Conservation (phyloP, 257 asterid species). For the Fraxinus pennsylvanica region DNA sequence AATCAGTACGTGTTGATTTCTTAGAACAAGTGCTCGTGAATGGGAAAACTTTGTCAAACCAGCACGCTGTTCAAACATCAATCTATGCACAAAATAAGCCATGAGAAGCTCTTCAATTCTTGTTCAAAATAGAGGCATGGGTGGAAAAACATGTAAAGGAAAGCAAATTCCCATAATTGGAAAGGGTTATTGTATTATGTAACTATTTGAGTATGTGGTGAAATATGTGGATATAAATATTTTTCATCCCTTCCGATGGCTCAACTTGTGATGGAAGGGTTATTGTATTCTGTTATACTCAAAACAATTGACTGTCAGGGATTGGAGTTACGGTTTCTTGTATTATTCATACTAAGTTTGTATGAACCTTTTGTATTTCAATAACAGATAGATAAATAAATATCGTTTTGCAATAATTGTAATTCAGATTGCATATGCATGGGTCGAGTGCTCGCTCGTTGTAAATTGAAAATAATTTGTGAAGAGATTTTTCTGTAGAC, state of each 20-base stretch:
- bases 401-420: background rate
- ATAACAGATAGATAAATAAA: background rate
- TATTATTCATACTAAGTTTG: background rate
- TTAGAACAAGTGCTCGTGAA: slow-evolving; percentile 86
- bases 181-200: background rate
- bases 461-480: background rate
- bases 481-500: background rate
- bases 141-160: background rate
- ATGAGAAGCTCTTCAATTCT: slow-evolving; percentile 25
- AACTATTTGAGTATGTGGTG: background rate
- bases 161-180: background rate
- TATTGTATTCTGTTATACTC: background rate
- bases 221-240: background rate
- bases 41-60: slow-evolving; percentile 60
- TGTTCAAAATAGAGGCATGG: background rate
- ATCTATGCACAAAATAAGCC: slow-evolving; percentile 80
- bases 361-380: too few species aligned
- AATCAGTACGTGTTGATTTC: slow-evolving; percentile 81
- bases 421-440: background rate
- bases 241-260: too few species aligned
- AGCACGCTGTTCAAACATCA: slow-evolving; percentile 58
- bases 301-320: too few species aligned
- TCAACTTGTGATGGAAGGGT: background rate
- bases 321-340: too few species aligned
- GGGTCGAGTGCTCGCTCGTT: background rate